Evolutionary conservation across 2,329 filamentous ascomycete genomes (phyloP), one percentile per base, ranked within the genome.

Genomic region (Xylariaceae sp.): DNA sequence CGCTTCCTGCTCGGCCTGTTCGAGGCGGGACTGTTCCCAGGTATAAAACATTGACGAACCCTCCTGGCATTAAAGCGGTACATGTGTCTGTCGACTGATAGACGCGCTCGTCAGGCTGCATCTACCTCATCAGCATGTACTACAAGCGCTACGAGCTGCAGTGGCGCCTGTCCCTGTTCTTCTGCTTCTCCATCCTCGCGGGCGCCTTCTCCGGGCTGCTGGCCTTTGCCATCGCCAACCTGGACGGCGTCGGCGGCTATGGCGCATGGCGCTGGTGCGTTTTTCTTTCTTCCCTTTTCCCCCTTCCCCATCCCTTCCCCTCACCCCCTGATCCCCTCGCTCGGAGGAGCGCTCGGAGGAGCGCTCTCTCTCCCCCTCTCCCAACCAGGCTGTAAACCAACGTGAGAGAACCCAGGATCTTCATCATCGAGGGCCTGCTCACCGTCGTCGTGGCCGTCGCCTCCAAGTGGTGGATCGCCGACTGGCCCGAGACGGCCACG

Each of bases 181-280:
- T 45, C 35, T 43, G 29, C 5, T 31, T 37, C 3, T 32, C 38
- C 3, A 41, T 47, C 25, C 15, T 72, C 29, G 67, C 69, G 1
- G 68, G 70, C n/a, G 67, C 65, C 1, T 68, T 74, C 30, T 64
- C 63, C 2, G 70, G 70, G 1, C 50, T 74, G 13, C 51, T 74
- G 0, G 70, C 70, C 2, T 70, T 60, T 40, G 68, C 53, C 2
- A 70, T 73, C 24, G 61, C 60, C 3, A 62, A 66, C 50, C 70
- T 73, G 64, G 61, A 68, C 31, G 68, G 68, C 1, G 55, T 67
- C 5, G 61, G 58, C 3, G 62, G 62, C 5, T 61, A 60, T 29
- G 53, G 53, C 12, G 66, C 64, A 28, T 70, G 67, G 67, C 53
- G 65, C 24, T 50, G 45, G 47, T 44, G 31, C 33, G n/a, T n/a